Base-by-base conservation (phyloP, 2,329 filamentous ascomycete species). In the Beauveria rudraprayagi region DNA sequence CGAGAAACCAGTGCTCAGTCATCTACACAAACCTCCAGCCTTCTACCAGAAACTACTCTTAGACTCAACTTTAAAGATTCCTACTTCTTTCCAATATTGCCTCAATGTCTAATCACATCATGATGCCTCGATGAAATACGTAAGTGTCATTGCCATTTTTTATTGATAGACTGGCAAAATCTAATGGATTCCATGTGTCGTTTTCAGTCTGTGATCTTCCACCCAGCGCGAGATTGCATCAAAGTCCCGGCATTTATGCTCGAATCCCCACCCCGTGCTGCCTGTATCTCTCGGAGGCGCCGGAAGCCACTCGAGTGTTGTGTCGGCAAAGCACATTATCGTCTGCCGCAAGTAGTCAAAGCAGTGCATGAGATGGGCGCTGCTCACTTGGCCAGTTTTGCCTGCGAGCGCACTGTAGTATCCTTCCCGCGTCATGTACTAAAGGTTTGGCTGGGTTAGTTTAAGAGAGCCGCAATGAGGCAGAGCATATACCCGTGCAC, bases 341-440 rank as follows among this genome's bases (percentile, higher is more conserved):
- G 75, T 75, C 66, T 79, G 75, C 11, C 77, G 70, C 69, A 80
- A 73, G 67, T 79, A 79, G 65, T 76, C 74, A 67, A 79, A 77
- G 70, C 77, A 80, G 70, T 79, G 77, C 58, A 76, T 74, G 71
- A 79, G 76, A 67, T 79, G 77, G 74, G 24, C 51, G 30, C 30
- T 37, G 30, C 50, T 53, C n/a, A 53, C 50, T 37, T 28, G 52
- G 50, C 17, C 24, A 22, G 5, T 34, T 19, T 16, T 58, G 24
- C 63, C 75, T 4, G n/a, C 44, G 11, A 53, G 56, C 4, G 63
- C 63, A 22, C 54, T 55, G 53, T 56, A 64, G 30, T 62, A 64
- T 10, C 53, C 63, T 14, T 50, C 51, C 16, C 58, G 58, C 3
- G 57, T 56, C 52, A 61, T 61, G 50, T 64, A 64, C 63, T 64